These are phyloP conservation scores for Chytriomyces confervae DNA, from an alignment of 192 early-diverging fungal genomes.

Conservation along the genomic window DNA sequence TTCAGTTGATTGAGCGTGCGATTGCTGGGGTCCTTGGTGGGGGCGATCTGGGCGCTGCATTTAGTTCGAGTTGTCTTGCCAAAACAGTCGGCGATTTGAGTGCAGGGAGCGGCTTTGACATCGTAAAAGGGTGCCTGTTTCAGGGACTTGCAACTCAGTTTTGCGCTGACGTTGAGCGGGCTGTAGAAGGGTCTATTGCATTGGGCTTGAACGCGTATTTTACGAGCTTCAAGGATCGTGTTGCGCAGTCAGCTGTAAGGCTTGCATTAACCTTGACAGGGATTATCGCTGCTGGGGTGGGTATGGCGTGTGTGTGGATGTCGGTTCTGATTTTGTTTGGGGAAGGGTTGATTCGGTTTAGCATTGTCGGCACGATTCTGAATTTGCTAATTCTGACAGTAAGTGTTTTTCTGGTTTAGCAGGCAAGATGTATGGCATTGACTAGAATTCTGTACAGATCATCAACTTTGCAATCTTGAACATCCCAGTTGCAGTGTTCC, in stretches of 20 bases:
- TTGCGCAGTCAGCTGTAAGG: slow-evolving; percentile 7
- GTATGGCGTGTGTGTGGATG: slow-evolving; percentile 31
- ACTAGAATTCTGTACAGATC: slow-evolving; percentile 5
- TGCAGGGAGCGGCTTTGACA: slow-evolving; percentile 20
- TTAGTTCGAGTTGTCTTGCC: slow-evolving; percentile 3
- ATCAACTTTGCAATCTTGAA: slow-evolving; percentile 33
- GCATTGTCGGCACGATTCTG: slow-evolving; percentile 10
- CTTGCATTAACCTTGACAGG: slow-evolving; percentile 24
- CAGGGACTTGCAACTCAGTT: slow-evolving; percentile 28
- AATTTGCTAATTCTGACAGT: slow-evolving; percentile 29
- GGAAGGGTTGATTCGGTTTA: slow-evolving; percentile 30
- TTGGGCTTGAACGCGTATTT: slow-evolving; percentile 20
- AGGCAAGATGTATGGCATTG: background rate
- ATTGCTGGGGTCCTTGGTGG: background rate
- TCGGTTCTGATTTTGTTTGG: slow-evolving; percentile 26
- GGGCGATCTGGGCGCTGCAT: background rate
- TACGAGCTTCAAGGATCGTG: slow-evolving; percentile 18
- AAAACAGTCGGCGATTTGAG: slow-evolving; percentile 27
- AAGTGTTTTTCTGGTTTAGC: background rate
- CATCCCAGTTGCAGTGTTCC: slow-evolving; percentile 24
- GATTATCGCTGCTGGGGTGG: slow-evolving; percentile 15
- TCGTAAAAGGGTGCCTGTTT: slow-evolving; percentile 20
- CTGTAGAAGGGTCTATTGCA: slow-evolving; percentile 11
- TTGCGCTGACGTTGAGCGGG: slow-evolving; percentile 24
- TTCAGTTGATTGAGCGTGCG: slow-evolving; percentile 1